Evolutionary conservation across 1,284 basidiomycete genomes (phyloP), one percentile per base, ranked within the genome.

Genomic region (Rhodotorula glutinis): DNA sequence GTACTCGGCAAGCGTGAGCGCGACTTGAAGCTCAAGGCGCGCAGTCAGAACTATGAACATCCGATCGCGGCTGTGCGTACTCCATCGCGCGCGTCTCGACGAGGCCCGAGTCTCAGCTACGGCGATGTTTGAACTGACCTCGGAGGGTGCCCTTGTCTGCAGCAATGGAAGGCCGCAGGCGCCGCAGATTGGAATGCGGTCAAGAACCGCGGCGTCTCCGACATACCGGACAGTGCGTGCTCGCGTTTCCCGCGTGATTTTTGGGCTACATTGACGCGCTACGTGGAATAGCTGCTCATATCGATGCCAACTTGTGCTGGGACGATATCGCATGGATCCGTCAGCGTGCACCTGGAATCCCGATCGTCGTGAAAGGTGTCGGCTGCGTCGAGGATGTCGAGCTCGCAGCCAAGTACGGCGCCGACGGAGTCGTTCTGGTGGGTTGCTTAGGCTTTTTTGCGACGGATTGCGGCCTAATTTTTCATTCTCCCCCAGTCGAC

Each of bases 331-430:
- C 70, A 2, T 83, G 81, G 81, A 79, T 82, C 63, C 77, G 77
- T 40, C 76, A 75, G 66, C 72, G 68, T 60, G 80, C 79, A 11
- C 77, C 75, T 0, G 77, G 76, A 8, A 73, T 81, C n/a, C 81
- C 81, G 0, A 71, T 83, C 27, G 78, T 82, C 38, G 71, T 83
- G 68, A 83, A 79, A 76, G 82, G 76, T 13, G 76, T 84, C 30
- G 81, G 81, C 65, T 78, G 78, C 25, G 79, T 84, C 23, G 83
- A 90, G 78, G 89, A 88, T 75, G 87, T 91, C 11, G 86, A 87
- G 78, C 86, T 89, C 60, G 75, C 78, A 49, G 63, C 73, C 7
- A 66, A 83, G 65, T 86, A 77, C 73, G 85, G 83, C 13, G 82
- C 82, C 0, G 76, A 81, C 16, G 84, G 82, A 75, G 69, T 77